Base-by-base conservation (phyloP, 805 yeast genomes). In the Saccharomycopsis selenospora region DNA sequence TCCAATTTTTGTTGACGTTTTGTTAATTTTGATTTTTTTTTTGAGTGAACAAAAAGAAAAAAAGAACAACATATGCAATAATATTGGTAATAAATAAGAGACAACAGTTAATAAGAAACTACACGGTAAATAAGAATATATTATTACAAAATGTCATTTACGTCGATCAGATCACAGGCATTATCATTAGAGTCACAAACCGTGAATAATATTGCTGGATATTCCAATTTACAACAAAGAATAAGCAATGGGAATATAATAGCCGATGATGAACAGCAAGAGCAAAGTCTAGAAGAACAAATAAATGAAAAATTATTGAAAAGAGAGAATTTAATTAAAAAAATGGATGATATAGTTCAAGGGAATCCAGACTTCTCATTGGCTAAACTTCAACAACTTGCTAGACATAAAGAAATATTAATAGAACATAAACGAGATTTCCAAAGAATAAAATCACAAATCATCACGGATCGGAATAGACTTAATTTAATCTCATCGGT, bases 321-420 rank as follows among this genome's bases (percentile, higher is more conserved):
- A 26, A 43, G 56, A 7, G 52, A 47, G 25, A 46, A 51, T 27
- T 33, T 50, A 10, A 23, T 50, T 25, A 42, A 45, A 20, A 50
- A 50, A 20, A 29, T 53, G 10, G 46, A 41, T 17, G 47, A 47
- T 8, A 36, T 49, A 3, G 44, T 78, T 17, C 86, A 85, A 42
- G 66, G 75, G 1, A 80, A 73, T 49, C 69, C 76, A 25, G 65
- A 71, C 13, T 73, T 84, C 5, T 74, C 90, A 3, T 76, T 93
- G 0, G 77, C 93, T 0, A 85, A 85, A 62, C 64, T 80, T 40
- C 91, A 85, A 58, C 98, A 90, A 62, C 66, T 89, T 42, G 79
- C 82, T 50, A 78, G 97, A 53, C 96, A 88, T 62, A 78, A 76
- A 57, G 96, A 88, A 63, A 73, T 77, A 11, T 68, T 87, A 25